Conservation (phyloP, 768 basidiomycete species). For the Boletus tomentosulus region DNA sequence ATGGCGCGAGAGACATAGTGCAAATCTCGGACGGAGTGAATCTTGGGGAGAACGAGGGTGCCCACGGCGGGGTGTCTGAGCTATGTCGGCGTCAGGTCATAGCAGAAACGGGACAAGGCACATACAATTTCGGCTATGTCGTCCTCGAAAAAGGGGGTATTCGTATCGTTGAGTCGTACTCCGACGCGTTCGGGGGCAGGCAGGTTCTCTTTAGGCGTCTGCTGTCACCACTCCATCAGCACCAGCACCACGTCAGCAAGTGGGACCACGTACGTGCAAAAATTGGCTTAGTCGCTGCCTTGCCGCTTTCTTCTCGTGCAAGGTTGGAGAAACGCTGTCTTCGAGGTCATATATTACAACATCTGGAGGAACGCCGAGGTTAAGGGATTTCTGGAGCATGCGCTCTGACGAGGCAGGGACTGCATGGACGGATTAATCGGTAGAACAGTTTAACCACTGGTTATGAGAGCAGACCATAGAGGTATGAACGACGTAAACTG, state of each 20-base stretch:
- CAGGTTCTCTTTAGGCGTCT: slow-evolving; percentile 30
- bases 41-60: slow-evolving; percentile 82
- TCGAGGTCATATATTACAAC: slow-evolving; percentile 86
- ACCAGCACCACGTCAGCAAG: slow-evolving; percentile 1
- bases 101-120: slow-evolving; percentile 3
- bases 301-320: slow-evolving; percentile 55
- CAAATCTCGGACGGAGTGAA: slow-evolving; percentile 67
- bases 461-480: slow-evolving; percentile 42
- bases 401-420: slow-evolving; percentile 78
- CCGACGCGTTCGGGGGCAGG: slow-evolving; percentile 53
- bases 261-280: slow-evolving; percentile 41
- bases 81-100: slow-evolving; percentile 27
- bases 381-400: slow-evolving; percentile 78
- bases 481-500: slow-evolving; percentile 51
- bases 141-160: slow-evolving; percentile 59
- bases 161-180: slow-evolving; percentile 66
- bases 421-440: slow-evolving; percentile 15
- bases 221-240: slow-evolving; percentile 21
- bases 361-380: slow-evolving; percentile 49
- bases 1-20: slow-evolving; percentile 49
- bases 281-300: slow-evolving; percentile 53
- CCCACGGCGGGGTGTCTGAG: slow-evolving; percentile 45
- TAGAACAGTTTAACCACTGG: neutral
- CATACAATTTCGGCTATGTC: slow-evolving; percentile 61
- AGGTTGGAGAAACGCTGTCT: slow-evolving; percentile 70